Base-by-base conservation (phyloP, 495 filamentous ascomycete genomes). In the Peziza echinospora region DNA sequence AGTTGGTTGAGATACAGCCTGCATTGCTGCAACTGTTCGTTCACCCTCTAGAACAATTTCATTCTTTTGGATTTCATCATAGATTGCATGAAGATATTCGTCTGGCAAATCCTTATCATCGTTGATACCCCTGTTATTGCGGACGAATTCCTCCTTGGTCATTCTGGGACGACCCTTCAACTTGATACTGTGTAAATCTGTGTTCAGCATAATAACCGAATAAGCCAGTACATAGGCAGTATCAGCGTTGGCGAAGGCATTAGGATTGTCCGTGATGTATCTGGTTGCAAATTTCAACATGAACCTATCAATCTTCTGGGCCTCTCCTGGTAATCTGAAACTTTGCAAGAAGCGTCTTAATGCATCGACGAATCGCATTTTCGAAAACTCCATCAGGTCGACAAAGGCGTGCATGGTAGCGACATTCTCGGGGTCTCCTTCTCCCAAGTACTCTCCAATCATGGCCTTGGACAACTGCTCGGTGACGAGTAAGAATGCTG, bases 241-340 rank as follows among this genome's bases (percentile, higher is more conserved):
- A 56, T 99, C 89, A 3, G 89, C 89, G 60, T 96, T 99, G 16
- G 89, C 89, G 59, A 93, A 99, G 4, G 89, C 86, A 57, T 93
- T 91, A 1, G 89, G 89, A 52, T 99, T 99, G 24, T 85, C 85
- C 28, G 76, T 80, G 26, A 86, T 78, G 58, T 99, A 99, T 22
- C 86, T 77, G 56, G 96, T 84, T 34, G 89, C 91, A 64, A 96
- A 99, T 62, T 99, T 99, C 44, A 96, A 69, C 89, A 99, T 96
- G 63, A 94, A 93, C 26, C 89, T 80, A 74, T 99, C 89, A 52
- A 99, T 99, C 66, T 99, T 99, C 60, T 99, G 89, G 1, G 86
- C 86, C 62, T 99, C 89, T 40, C 89, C 89, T 1, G 89, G 89
- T 9, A 99, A 65, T 24, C 89, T 80, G 67, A 99, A 99, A 41